Base-by-base conservation (phyloP, 2,329 filamentous ascomycete species). In the Raffaelea albimanens region DNA sequence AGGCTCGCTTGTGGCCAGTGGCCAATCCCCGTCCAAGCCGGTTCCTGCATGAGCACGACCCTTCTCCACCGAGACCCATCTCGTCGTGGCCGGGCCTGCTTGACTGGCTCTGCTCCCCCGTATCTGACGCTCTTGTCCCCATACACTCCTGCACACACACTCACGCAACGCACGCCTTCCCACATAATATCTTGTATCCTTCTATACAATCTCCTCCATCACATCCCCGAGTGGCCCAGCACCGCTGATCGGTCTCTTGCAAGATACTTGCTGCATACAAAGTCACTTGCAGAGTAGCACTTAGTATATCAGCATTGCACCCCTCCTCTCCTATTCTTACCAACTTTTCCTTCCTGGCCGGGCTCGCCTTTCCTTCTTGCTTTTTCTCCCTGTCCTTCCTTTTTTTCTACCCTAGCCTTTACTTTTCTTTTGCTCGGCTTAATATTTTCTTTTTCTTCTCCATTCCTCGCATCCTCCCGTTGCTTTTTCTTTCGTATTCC, bases 11-110 rank as follows among this genome's bases (percentile, higher is more conserved):
- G 13, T 13, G 25, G 13, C 25, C 7, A 29, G 25, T 7, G 25
- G 36, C 36, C 11, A 39, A 19, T 36, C 18, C n/a, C 18, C 22
- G 22, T 38, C 45, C 31, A n/a, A 25, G 21, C 46, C 29, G 25
- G 43, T 49, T 49, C 43, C 44, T 46, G 44, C 47, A 43, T 44
- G 45, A 43, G 29, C 43, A 42, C 31, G 21, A 20, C 36, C 21
- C 29, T 38, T 31, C 13, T 31, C 29, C 29, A 19, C 16, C 19
- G 13, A n/a, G 16, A 22, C 22, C 33, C 9, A n/a, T 22, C 20
- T 7, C 14, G 16, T 38, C 20, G 7, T 43, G 23, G 39, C 31
- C 36, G 21, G n/a, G 25, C 13, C 25, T 29, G 7, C 25, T 29
- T 29, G 25, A 29, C 25, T 29, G 25, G 25, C n/a, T n/a, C n/a